phyloP scores from a whole-genome alignment of 2,329 filamentous ascomycete genomes.

The Pleoardoris graminearum region DNA sequence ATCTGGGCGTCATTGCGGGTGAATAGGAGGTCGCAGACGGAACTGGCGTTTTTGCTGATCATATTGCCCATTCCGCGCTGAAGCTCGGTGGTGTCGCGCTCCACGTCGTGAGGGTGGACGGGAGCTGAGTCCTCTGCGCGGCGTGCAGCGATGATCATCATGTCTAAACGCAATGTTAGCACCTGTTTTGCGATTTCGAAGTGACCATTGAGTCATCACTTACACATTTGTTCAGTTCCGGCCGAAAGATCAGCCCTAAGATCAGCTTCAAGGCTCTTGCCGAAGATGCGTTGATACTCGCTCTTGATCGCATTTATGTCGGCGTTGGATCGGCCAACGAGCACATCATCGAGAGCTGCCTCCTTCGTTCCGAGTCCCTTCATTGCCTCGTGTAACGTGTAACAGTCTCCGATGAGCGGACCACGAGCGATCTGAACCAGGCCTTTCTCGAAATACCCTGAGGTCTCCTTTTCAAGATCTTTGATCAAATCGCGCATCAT shows the following conservation, averaged over 20 bases:
- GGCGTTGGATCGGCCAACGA: constrained; percentile 81
- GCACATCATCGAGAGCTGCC: constrained; percentile 78
- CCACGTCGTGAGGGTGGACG: constrained; percentile 71
- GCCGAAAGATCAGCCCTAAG: constrained; percentile 79
- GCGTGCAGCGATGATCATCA: constrained; percentile 74
- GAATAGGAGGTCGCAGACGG: constrained; percentile 78
- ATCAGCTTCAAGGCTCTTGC: constrained; percentile 68
- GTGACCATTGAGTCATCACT: background rate
- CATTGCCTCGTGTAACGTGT: constrained; percentile 71
- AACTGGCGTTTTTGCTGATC: constrained; percentile 71
- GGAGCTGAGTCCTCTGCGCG: constrained; percentile 78
- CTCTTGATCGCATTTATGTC: constrained; percentile 85
- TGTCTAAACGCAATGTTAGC: constrained; percentile 48
- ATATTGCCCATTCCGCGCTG: constrained; percentile 69
- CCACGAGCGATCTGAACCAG: constrained; percentile 77
- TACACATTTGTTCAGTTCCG: constrained; percentile 78
- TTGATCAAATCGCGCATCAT: constrained; percentile 69
- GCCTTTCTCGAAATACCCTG: constrained; percentile 71
- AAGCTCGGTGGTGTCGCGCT: constrained; percentile 74
- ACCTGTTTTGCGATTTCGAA: background rate
- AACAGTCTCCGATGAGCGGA: constrained; percentile 75
- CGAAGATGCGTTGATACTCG: constrained; percentile 71
- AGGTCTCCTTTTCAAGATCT: constrained; percentile 77
- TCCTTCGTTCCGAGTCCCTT: constrained; percentile 86
- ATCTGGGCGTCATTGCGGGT: constrained; percentile 80